Evolutionary conservation across 2,329 filamentous ascomycete species (phyloP).

Genomic region (Ceratocystis ficicola): DNA sequence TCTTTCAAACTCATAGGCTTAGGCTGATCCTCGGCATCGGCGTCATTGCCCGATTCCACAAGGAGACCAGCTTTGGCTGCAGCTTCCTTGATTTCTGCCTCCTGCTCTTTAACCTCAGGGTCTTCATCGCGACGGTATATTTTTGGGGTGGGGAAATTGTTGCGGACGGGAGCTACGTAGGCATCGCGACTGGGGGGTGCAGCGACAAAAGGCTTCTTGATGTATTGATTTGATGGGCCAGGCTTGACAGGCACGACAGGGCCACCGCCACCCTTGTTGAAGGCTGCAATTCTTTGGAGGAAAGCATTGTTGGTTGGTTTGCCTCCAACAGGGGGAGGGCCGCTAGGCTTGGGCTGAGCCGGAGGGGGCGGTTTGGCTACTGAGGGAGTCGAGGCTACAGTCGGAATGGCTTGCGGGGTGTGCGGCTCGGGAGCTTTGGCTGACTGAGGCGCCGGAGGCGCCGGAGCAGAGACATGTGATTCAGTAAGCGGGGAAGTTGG

Average conservation of each 20-base stretch:
- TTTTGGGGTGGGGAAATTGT: slow-evolving; percentile 59
- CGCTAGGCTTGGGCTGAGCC: slow-evolving; percentile 35
- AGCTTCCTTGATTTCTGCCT: slow-evolving; percentile 52
- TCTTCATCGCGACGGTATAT: slow-evolving; percentile 83
- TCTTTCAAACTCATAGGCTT: slow-evolving; percentile 93
- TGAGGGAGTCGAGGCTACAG: slow-evolving; percentile 30
- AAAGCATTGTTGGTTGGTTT: slow-evolving; percentile 72
- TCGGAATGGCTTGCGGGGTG: slow-evolving; percentile 31
- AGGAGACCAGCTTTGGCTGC: slow-evolving; percentile 55
- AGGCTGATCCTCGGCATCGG: slow-evolving; percentile 62
- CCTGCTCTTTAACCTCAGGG: slow-evolving; percentile 53
- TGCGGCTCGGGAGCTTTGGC: slow-evolving; percentile 26
- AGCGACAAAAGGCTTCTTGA: slow-evolving; percentile 95
- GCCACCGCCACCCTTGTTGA: slow-evolving; percentile 79
- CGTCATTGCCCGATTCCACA: slow-evolving; percentile 38
- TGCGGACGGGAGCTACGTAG: slow-evolving; percentile 60
- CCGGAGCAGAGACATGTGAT: slow-evolving; percentile 27
- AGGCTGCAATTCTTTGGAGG: slow-evolving; percentile 89
- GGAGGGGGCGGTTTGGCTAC: slow-evolving; percentile 27
- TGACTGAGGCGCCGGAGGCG: slow-evolving; percentile 27
- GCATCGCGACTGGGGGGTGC: slow-evolving; percentile 87
- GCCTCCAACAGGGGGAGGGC: slow-evolving; percentile 55
- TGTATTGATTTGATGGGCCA: slow-evolving; percentile 56
- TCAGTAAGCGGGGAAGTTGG: slow-evolving; percentile 29
- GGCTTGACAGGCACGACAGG: slow-evolving; percentile 88